Conservation (phyloP, 2,329 filamentous ascomycete species). For the Colletotrichum liriopes region DNA sequence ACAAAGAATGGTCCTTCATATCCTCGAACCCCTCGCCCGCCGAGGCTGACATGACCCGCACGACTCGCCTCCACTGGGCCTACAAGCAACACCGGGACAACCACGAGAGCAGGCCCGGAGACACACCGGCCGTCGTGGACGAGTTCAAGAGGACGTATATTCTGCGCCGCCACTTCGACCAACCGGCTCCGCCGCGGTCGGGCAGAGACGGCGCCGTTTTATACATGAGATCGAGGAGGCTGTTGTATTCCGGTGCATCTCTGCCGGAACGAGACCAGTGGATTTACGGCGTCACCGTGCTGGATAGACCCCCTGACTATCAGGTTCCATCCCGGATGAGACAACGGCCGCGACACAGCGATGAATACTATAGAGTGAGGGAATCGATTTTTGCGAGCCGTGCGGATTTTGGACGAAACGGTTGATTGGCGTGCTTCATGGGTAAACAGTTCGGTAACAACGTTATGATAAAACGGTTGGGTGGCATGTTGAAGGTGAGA, state of each 20-base stretch:
- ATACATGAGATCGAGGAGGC: neutral
- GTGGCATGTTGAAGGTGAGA: neutral
- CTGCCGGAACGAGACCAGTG: neutral
- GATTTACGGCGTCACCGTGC: neutral
- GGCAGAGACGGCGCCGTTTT: neutral
- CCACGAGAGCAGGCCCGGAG: neutral
- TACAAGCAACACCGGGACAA: neutral
- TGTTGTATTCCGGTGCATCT: too few relatives aligned
- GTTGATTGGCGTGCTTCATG: neutral
- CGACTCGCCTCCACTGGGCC: neutral
- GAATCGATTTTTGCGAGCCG: neutral
- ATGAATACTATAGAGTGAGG: neutral
- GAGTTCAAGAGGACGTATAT: conserved; percentile 9
- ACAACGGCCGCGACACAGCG: neutral
- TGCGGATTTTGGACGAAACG: neutral
- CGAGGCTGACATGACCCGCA: neutral
- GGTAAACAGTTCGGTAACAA: too few relatives aligned
- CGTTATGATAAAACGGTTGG: neutral
- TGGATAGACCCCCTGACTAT: neutral
- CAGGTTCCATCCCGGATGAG: neutral
- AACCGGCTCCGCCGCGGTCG: neutral
- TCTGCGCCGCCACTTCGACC: neutral
- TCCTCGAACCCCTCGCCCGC: neutral
- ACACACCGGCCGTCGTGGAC: neutral
- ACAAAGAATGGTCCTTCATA: neutral